Conservation (phyloP, 345 rosid genomes). For the Sonneratia caseolaris region DNA sequence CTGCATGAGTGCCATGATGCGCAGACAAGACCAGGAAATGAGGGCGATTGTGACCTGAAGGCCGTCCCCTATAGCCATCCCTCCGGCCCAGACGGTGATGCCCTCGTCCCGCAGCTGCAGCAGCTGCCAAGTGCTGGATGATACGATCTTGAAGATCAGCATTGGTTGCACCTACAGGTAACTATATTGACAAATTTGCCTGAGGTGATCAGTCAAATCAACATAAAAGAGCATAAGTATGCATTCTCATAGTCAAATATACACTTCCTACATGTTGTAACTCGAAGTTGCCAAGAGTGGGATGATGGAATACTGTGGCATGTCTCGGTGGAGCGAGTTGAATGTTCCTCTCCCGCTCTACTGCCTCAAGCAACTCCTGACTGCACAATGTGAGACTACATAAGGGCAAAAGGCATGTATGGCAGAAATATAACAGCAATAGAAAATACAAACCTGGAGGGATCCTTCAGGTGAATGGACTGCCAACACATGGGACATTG, state of each 20-base stretch:
- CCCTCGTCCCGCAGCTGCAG: conserved; percentile 57
- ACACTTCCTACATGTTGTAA: conserved; percentile 40
- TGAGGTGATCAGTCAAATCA: not conserved
- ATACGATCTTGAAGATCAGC: conserved; percentile 68
- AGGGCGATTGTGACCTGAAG: conserved; percentile 46
- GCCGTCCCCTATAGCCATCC: conserved; percentile 40
- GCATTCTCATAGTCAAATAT: not conserved
- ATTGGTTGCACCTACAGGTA: conserved; percentile 53
- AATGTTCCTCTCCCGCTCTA: conserved; percentile 49
- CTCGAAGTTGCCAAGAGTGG: conserved; percentile 57
- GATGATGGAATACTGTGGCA: conserved; percentile 54
- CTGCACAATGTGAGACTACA: conserved; percentile 15
- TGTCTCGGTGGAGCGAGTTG: conserved; percentile 40
- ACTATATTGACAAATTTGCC: conserved; percentile 22
- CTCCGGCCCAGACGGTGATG: conserved; percentile 42
- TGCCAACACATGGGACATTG: conserved; percentile 90
- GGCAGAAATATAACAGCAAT: not conserved
- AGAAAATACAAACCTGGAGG: not conserved
- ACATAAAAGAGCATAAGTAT: conserved; percentile 1
- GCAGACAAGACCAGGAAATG: conserved; percentile 47
- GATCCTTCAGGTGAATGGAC: conserved; percentile 36
- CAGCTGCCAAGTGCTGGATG: conserved; percentile 66
- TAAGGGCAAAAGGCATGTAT: not conserved
- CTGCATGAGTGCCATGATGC: conserved; percentile 25
- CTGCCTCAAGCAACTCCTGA: conserved; percentile 62